These are phyloP conservation scores for Curvularia hawaiiensis DNA, from an alignment of 2,329 filamentous ascomycete genomes.

Conservation along the genomic window DNA sequence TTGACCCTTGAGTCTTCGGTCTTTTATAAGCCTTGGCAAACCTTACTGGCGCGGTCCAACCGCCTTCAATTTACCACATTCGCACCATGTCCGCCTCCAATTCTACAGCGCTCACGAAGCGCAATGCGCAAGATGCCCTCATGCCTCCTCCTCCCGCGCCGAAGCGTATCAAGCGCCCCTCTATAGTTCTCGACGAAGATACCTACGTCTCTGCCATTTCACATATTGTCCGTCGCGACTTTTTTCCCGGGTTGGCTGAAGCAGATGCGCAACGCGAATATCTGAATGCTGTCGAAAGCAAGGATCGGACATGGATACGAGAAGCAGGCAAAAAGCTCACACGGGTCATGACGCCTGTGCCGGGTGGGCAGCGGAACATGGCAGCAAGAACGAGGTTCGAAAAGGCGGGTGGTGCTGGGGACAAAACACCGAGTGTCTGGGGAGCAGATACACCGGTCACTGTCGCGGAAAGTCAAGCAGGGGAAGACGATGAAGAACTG, in stretches of 20 bases:
- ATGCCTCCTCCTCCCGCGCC: constrained; percentile 87
- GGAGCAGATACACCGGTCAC: constrained; percentile 74
- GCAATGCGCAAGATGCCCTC: constrained; percentile 67
- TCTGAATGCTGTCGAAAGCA: constrained; percentile 85
- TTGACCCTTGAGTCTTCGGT: neutral
- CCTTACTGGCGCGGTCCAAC: neutral
- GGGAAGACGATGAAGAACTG: constrained; percentile 37
- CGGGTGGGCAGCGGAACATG: constrained; percentile 50
- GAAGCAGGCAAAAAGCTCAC: constrained; percentile 68
- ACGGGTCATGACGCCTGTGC: constrained; percentile 81
- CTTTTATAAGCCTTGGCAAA: neutral
- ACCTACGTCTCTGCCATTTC: constrained; percentile 89
- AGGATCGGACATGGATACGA: constrained; percentile 83
- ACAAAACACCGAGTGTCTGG: constrained; percentile 69
- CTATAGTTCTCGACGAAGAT: constrained; percentile 89
- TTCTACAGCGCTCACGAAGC: constrained; percentile 70
- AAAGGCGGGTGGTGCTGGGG: constrained; percentile 29
- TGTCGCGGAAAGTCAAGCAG: constrained; percentile 48
- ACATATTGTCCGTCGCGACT: constrained; percentile 94
- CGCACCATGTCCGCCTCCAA: constrained; percentile 36
- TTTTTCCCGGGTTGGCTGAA: constrained; percentile 90
- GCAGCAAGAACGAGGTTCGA: constrained; percentile 36
- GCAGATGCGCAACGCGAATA: constrained; percentile 90
- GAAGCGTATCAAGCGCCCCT: constrained; percentile 91
- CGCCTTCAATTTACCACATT: neutral